Evolutionary conservation across 179 eudicot genomes (phyloP).

Genomic region (Carnegiea gigantea): DNA sequence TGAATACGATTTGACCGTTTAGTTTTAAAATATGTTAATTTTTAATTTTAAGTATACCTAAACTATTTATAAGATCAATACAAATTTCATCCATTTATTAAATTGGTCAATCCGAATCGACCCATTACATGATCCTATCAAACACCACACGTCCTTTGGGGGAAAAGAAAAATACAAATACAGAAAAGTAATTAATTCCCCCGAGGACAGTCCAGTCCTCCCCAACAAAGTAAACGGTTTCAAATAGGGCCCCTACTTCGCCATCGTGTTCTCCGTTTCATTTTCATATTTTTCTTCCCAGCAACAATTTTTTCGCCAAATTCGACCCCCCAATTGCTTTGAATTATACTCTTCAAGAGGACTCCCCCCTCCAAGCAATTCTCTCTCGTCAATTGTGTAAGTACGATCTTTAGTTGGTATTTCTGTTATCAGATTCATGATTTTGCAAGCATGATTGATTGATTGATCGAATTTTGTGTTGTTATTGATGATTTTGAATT

Average conservation of each 20-base stretch:
- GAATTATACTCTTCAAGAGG: slow-evolving; percentile 3
- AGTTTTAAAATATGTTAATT: no score
- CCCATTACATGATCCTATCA: no score
- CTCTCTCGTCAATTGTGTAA: neutral
- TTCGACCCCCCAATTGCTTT: slow-evolving; percentile 6
- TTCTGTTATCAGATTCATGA: neutral
- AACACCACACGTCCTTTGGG: no score
- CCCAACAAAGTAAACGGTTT: slow-evolving; percentile 27
- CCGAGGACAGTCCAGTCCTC: neutral
- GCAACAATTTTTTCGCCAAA: slow-evolving; percentile 1
- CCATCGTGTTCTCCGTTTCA: slow-evolving; percentile 35
- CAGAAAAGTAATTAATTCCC: neutral
- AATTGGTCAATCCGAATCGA: no score
- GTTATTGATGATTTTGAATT: neutral
- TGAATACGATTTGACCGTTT: no score
- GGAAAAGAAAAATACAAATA: neutral
- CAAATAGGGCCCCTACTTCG: slow-evolving; percentile 26
- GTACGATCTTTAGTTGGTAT: neutral
- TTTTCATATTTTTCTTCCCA: neutral
- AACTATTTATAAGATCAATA: no score
- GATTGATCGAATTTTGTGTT: slow-evolving; percentile 6
- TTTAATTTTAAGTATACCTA: no score
- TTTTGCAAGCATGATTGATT: neutral
- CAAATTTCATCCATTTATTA: no score
- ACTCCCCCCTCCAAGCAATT: neutral